Evolutionary conservation across 176 grass and related monocot species (phyloP).

Genomic region (Stipa capillata): DNA sequence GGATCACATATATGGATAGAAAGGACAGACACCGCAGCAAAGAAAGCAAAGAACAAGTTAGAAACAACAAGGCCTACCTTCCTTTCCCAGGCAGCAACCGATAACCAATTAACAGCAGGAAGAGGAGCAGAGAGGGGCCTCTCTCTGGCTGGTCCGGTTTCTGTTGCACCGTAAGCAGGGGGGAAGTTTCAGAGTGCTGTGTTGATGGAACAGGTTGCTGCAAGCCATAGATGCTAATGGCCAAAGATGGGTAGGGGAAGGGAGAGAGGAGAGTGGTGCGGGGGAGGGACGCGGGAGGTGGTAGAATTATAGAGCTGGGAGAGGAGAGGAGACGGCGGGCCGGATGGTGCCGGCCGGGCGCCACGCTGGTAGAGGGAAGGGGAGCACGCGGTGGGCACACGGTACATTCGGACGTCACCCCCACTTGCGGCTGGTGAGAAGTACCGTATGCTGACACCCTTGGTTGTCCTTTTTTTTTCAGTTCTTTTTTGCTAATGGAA

Average conservation of each 20-base stretch:
- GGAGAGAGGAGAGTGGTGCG: background rate
- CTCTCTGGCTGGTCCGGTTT: background rate
- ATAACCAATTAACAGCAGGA: background rate
- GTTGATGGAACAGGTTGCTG: background rate
- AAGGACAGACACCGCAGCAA: background rate
- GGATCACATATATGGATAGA: background rate
- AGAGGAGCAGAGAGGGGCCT: background rate
- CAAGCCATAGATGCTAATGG: background rate
- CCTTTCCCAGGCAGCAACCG: background rate
- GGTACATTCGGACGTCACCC: constrained; percentile 29
- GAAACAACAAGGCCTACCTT: background rate
- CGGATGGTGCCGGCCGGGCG: background rate
- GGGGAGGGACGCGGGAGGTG: background rate
- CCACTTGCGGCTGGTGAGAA: background rate
- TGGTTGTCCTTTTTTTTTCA: background rate
- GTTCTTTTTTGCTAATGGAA: background rate
- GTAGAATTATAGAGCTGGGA: constrained; percentile 12
- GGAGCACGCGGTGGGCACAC: background rate
- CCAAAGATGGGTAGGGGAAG: background rate
- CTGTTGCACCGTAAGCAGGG: background rate
- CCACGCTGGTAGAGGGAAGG: background rate
- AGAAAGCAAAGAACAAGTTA: background rate
- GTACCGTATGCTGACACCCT: background rate
- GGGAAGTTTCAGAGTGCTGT: background rate
- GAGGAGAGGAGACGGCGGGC: background rate